Conservation (phyloP, 2,329 filamentous ascomycete genomes). For the Fusarium devonianum region DNA sequence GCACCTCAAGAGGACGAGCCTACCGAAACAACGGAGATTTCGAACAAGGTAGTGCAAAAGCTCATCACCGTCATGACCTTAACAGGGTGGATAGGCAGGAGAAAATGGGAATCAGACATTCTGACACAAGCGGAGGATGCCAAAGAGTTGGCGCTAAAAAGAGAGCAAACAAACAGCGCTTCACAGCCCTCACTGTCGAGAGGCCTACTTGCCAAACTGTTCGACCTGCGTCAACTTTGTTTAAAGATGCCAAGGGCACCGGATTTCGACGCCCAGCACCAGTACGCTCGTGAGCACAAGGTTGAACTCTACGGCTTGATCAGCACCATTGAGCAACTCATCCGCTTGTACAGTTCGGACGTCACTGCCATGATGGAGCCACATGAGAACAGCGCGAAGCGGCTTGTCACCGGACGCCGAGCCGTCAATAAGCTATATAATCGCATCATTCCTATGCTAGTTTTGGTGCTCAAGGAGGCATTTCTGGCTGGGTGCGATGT, state of each 20-base stretch:
- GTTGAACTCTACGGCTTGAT: conserved; percentile 7
- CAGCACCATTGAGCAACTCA: conserved; percentile 9
- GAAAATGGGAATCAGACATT: conserved; percentile 20
- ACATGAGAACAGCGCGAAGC: background rate
- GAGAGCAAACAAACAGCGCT: background rate
- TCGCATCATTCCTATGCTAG: conserved; percentile 39
- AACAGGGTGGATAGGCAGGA: conserved; percentile 16
- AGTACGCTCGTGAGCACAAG: conserved; percentile 19
- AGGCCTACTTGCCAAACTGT: conserved; percentile 22
- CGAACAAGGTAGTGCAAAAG: conserved; percentile 5
- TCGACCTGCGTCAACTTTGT: conserved; percentile 23
- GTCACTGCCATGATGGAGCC: conserved; percentile 11
- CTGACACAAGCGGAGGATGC: background rate
- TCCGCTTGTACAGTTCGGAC: conserved; percentile 12
- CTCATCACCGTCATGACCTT: conserved; percentile 16
- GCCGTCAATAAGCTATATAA: conserved; percentile 19
- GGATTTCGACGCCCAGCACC: conserved; percentile 15
- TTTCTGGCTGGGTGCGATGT: conserved; percentile 31
- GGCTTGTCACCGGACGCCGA: background rate
- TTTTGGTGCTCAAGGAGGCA: conserved; percentile 31
- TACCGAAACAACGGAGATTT: conserved; percentile 9
- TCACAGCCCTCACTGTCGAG: conserved; percentile 3
- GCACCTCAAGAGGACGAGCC: conserved; percentile 12
- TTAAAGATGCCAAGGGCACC: conserved; percentile 21
- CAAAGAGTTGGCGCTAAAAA: conserved; percentile 4